Evolutionary conservation across 495 filamentous ascomycete species (phyloP).

Genomic region (Penicillium tannophilum): DNA sequence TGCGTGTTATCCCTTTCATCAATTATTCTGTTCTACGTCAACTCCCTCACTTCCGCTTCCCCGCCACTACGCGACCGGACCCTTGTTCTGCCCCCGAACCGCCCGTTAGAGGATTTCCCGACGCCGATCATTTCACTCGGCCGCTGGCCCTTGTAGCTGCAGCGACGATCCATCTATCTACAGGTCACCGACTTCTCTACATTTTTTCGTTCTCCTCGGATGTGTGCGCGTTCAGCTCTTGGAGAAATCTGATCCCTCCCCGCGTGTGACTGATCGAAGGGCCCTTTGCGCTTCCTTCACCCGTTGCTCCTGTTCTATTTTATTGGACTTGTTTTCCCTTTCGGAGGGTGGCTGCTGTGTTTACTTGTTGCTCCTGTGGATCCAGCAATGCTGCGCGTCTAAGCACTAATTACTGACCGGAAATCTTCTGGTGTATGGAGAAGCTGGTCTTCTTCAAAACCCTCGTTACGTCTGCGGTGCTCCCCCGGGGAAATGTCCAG

Average conservation of each 20-base stretch:
- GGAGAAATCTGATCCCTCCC: background rate
- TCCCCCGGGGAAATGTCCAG: conserved; percentile 36
- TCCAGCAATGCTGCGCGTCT: conserved; percentile 30
- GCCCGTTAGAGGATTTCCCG: conserved; percentile 13
- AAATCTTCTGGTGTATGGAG: conserved; percentile 35
- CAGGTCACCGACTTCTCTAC: conserved; percentile 16
- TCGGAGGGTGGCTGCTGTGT: background rate
- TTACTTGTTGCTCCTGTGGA: conserved; percentile 9
- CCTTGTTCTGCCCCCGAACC: conserved; percentile 20
- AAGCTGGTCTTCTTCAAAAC: conserved; percentile 46
- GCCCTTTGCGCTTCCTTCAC: background rate
- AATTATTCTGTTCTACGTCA: conserved; percentile 14
- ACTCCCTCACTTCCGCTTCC: conserved; percentile 20
- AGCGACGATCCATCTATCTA: conserved; percentile 26
- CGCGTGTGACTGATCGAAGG: conserved; percentile 13
- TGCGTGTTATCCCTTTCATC: conserved; percentile 11
- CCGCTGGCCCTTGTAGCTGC: conserved; percentile 23
- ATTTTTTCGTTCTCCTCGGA: background rate
- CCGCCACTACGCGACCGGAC: conserved; percentile 12
- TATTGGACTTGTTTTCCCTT: conserved; percentile 2
- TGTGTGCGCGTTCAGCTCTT: background rate
- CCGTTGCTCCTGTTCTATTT: background rate
- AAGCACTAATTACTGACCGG: conserved; percentile 18
- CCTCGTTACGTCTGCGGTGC: conserved; percentile 25
- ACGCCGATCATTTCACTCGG: conserved; percentile 25